Base-by-base conservation (phyloP, 1,139 yeast genomes). In the Saccharomyces hybrid region DNA sequence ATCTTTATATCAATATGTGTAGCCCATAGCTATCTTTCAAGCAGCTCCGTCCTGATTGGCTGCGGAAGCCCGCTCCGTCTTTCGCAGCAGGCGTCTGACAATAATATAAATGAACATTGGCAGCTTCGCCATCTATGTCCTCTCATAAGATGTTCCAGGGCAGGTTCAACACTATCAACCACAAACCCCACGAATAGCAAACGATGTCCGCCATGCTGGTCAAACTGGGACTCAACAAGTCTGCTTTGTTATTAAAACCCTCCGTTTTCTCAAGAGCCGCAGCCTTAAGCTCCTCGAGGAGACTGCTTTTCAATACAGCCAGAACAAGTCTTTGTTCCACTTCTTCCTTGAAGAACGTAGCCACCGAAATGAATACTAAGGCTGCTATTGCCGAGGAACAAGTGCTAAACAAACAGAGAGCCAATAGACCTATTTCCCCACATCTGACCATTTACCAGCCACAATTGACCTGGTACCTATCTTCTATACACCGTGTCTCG, bases 401-500 rank as follows among this genome's bases (percentile, higher is more conserved):
- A 46, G 78, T 88, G 58, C 80, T 90, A 61, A 78, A 83, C 59
- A 83, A 84, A 55, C 98, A 90, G 77, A 84, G 98, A 73, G 79
- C 78, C 65, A 81, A 82, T 75, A 83, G 98, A 75, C 97, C 97
- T 52, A 74, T 79, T 47, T 88, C 97, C 48, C 97, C 97, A 58
- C 95, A 90, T 71, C 79, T 90, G 70, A 73, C 81, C 57, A 89
- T 91, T 69, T 90, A 90, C 77, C 77, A 88, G 75, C 91, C 91
- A 53, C 97, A 90, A 76, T 72, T 90, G 62, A 88, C 97, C 51
- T 79, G 84, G 85, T 71, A 79, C 61, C 71, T 91, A 70, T 89
- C 97, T 7, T 74, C 83, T 48, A 72, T 84, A 59, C 97, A 90
- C 75, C 85, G 98, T 78, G 75, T 90, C 67, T 82, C 93, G 54